Percentiles rank a stretch among this genome's conserved stretches.
phyloP scores from a whole-genome alignment of 192 early-diverging fungal species.

The Coemansia sp. region DNA sequence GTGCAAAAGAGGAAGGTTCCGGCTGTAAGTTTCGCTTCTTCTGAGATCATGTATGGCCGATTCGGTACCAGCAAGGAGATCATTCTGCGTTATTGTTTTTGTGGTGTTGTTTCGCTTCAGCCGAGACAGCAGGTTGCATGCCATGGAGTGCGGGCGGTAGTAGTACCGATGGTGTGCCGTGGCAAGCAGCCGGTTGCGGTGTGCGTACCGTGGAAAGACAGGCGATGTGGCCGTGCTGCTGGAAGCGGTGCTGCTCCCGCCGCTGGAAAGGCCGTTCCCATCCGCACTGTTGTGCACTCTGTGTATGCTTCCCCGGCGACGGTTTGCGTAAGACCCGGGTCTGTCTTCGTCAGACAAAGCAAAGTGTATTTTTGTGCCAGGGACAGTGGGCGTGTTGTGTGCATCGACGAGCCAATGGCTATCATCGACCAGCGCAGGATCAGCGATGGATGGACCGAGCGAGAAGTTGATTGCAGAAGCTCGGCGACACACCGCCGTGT shows the following conservation, averaged over 20 bases:
- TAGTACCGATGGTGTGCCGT: neutral
- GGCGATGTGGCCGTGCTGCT: conserved; percentile 29
- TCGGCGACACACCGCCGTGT: neutral
- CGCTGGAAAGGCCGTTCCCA: conserved; percentile 2
- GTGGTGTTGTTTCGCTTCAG: conserved; percentile 36
- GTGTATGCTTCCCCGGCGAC: conserved; percentile 21
- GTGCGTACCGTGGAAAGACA: neutral
- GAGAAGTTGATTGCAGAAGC: conserved; percentile 10
- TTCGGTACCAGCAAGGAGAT: conserved; percentile 17
- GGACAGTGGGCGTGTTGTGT: neutral
- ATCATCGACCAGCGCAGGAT: neutral
- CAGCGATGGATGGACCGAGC: neutral
- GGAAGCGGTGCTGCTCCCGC: conserved; percentile 28
- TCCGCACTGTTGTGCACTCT: neutral
- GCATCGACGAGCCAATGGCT: neutral
- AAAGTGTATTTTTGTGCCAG: neutral
- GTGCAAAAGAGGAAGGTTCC: conserved; percentile 18
- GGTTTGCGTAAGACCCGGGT: conserved; percentile 18
- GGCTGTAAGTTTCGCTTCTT: conserved; percentile 1
- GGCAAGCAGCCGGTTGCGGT: neutral
- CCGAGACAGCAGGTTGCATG: neutral
- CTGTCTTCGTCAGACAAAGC: conserved; percentile 3
- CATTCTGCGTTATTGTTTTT: conserved; percentile 42
- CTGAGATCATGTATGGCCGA: neutral
- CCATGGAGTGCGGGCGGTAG: neutral